A percentile compares a stretch with the other conserved stretches of the same genome.
Evolutionary conservation across 2,329 filamentous ascomycete genomes (phyloP).

Genomic region (Microsporum audouinii): DNA sequence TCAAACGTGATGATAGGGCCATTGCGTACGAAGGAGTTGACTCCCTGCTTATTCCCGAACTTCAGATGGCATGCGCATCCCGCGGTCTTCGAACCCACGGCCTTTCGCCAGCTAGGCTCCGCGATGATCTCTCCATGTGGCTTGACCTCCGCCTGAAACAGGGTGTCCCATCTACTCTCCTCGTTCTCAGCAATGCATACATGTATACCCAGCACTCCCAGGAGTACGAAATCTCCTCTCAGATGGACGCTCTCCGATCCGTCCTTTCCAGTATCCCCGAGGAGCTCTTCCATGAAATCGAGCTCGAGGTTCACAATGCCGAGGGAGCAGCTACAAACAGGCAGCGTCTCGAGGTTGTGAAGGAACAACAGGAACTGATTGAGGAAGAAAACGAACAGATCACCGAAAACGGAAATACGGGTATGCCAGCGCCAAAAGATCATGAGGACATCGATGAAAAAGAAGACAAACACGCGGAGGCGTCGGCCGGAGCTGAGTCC

Average conservation of each 20-base stretch:
- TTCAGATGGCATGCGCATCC: slow-evolving; percentile 83
- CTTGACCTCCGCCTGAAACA: slow-evolving; percentile 85
- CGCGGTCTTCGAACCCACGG: slow-evolving; percentile 88
- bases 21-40: slow-evolving; percentile 92
- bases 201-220: slow-evolving; percentile 74
- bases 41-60: slow-evolving; percentile 79
- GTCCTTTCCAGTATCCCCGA: slow-evolving; percentile 92
- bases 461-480: slow-evolving; percentile 43
- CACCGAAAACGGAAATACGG: slow-evolving; percentile 63
- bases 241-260: slow-evolving; percentile 85
- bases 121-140: slow-evolving; percentile 88
- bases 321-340: slow-evolving; percentile 98
- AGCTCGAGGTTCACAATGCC: slow-evolving; percentile 91
- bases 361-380: slow-evolving; percentile 96
- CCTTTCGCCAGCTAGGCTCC: slow-evolving; percentile 74
- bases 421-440: slow-evolving; percentile 67
- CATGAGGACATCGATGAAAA: slow-evolving; percentile 90
- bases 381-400: slow-evolving; percentile 93
- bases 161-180: slow-evolving; percentile 87
- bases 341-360: slow-evolving; percentile 93
- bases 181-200: slow-evolving; percentile 94
- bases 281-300: slow-evolving; percentile 98
- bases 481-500: slow-evolving; percentile 46
- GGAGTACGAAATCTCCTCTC: slow-evolving; percentile 68
- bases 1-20: slow-evolving; percentile 92